A percentile compares a stretch with the other conserved stretches of the same genome.
Conservation (phyloP, 495 filamentous ascomycete genomes). For the Aspergillus homomorphus region DNA sequence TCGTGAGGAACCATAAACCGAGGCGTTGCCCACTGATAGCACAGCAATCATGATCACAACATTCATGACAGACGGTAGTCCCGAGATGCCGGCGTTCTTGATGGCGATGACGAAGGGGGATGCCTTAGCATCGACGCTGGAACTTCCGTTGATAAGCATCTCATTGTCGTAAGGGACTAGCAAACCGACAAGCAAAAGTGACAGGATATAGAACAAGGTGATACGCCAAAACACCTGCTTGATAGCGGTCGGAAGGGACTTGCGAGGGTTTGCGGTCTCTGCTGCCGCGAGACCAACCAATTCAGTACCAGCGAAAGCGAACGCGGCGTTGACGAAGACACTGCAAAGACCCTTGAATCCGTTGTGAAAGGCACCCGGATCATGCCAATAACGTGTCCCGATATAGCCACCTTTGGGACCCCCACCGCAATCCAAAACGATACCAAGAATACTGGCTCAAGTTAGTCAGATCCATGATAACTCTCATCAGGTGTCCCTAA, state of each 20-base stretch:
- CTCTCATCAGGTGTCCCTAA: neutral
- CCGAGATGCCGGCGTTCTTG: slow-evolving; percentile 69
- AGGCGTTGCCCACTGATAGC: slow-evolving; percentile 81
- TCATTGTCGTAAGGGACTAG: slow-evolving; percentile 67
- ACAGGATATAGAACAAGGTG: slow-evolving; percentile 78
- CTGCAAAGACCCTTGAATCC: slow-evolving; percentile 94
- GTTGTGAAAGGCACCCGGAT: slow-evolving; percentile 85
- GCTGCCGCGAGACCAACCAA: slow-evolving; percentile 89
- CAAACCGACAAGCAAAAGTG: slow-evolving; percentile 68
- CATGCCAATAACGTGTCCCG: slow-evolving; percentile 76
- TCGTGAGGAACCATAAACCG: slow-evolving; percentile 82
- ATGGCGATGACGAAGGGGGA: slow-evolving; percentile 93
- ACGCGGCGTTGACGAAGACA: slow-evolving; percentile 90
- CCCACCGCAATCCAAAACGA: slow-evolving; percentile 77
- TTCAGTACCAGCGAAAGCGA: slow-evolving; percentile 90
- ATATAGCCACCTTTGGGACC: slow-evolving; percentile 74
- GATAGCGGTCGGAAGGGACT: slow-evolving; percentile 78
- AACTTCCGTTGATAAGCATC: slow-evolving; percentile 53
- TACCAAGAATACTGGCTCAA: slow-evolving; percentile 62
- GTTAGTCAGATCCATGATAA: slow-evolving; percentile 24
- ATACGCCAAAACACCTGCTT: slow-evolving; percentile 98
- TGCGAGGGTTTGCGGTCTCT: slow-evolving; percentile 82
- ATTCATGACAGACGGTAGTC: slow-evolving; percentile 82
- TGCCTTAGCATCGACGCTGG: slow-evolving; percentile 62
- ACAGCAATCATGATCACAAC: slow-evolving; percentile 86